Percentiles rank a stretch among this genome's conserved stretches.
These are phyloP conservation scores for Neolentinus lepideus DNA, from an alignment of 1,284 basidiomycete genomes.

Conservation along the genomic window DNA sequence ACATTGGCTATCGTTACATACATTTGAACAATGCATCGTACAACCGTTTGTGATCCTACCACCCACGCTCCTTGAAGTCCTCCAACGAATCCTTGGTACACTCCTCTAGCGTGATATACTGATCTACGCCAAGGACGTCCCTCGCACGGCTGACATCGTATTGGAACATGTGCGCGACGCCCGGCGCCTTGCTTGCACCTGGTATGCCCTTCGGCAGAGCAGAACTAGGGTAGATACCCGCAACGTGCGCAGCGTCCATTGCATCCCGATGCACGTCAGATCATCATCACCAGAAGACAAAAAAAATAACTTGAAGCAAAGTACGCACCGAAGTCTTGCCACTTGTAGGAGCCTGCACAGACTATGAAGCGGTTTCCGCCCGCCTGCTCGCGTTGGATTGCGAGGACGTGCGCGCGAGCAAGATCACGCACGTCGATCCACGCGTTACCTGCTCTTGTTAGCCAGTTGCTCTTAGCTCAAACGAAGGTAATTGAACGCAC, in stretches of 20 bases:
- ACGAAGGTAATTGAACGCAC: slow-evolving; percentile 7
- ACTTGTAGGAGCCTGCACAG: slow-evolving; percentile 11
- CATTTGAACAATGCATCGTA: no score
- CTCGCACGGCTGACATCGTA: neutral
- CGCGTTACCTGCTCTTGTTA: neutral
- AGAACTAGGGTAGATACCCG: neutral
- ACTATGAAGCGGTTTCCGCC: slow-evolving; percentile 54
- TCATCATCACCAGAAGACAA: neutral
- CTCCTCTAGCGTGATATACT: slow-evolving; percentile 7
- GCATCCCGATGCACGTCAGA: neutral
- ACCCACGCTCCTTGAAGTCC: slow-evolving; percentile 9
- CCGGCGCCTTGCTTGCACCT: neutral
- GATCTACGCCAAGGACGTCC: neutral
- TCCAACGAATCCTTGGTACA: slow-evolving; percentile 5
- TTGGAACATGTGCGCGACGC: neutral
- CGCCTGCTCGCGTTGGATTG: slow-evolving; percentile 45
- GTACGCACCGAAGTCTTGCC: slow-evolving; percentile 2
- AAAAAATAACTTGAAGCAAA: neutral
- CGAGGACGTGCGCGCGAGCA: slow-evolving; percentile 48
- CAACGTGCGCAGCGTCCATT: slow-evolving; percentile 1
- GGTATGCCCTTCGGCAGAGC: slow-evolving; percentile 1
- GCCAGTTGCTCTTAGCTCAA: neutral
- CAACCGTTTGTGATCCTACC: no score
- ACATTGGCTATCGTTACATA: no score
- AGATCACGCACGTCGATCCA: slow-evolving; percentile 62